Evolutionary conservation across 2,329 filamentous ascomycete genomes (phyloP).

Genomic region (Colletotrichum sp.): DNA sequence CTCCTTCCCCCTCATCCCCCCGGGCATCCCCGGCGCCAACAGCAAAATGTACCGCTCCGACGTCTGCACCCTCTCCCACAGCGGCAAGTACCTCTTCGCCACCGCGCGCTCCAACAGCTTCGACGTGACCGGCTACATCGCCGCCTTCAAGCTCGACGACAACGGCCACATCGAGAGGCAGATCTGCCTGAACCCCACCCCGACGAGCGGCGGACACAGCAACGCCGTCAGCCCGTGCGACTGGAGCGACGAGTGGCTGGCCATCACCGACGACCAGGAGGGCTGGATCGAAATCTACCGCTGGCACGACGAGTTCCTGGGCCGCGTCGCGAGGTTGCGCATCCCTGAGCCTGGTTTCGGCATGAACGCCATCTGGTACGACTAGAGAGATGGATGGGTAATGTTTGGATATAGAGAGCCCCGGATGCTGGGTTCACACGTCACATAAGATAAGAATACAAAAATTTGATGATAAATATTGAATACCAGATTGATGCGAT

Average conservation of each 20-base stretch:
- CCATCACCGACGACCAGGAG: conserved; percentile 86
- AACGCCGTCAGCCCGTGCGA: conserved; percentile 87
- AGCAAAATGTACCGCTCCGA: conserved; percentile 78
- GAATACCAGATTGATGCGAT: not conserved
- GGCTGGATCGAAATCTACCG: conserved; percentile 88
- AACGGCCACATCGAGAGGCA: conserved; percentile 77
- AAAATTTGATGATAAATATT: not conserved
- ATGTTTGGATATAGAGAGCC: not conserved
- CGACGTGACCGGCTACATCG: conserved; percentile 80
- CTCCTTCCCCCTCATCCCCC: conserved; percentile 79
- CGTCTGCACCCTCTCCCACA: conserved; percentile 75
- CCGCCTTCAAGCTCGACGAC: conserved; percentile 74
- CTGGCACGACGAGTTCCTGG: conserved; percentile 83
- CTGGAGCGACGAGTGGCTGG: conserved; percentile 89
- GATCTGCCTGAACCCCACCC: conserved; percentile 82
- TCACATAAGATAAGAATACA: not conserved
- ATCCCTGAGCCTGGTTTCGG: conserved; percentile 89
- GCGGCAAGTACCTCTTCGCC: conserved; percentile 79
- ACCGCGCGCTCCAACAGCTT: conserved; percentile 81
- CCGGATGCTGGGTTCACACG: not conserved
- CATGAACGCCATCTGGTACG: conserved; percentile 97
- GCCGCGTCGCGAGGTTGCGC: conserved; percentile 76
- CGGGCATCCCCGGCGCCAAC: conserved; percentile 61
- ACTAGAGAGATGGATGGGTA: conserved; percentile 39
- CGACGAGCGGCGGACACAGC: conserved; percentile 85